Evolutionary conservation across 805 yeast species (phyloP).

Genomic region (Ogataea nakhonphanomensis): DNA sequence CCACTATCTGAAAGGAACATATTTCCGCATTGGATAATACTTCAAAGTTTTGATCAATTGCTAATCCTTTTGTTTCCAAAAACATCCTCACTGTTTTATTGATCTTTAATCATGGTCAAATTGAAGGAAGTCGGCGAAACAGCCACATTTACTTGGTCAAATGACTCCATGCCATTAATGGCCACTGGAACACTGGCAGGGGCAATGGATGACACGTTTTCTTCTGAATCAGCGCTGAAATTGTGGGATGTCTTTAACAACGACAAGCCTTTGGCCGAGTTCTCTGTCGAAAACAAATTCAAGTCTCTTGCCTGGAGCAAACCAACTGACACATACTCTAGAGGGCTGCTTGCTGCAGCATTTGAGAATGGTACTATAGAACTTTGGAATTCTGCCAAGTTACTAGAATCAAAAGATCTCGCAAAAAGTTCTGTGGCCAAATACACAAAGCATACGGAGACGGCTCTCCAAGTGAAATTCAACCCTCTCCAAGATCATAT

Average conservation of each 20-base stretch:
- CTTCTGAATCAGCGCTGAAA: slow-evolving; percentile 73
- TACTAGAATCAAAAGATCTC: slow-evolving; percentile 41
- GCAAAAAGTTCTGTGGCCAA: slow-evolving; percentile 47
- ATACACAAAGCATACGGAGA: slow-evolving; percentile 58
- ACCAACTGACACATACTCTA: slow-evolving; percentile 45
- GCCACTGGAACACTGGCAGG: slow-evolving; percentile 97
- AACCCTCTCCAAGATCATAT: slow-evolving; percentile 69
- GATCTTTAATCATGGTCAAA: slow-evolving; percentile 57
- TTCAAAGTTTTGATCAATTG: background rate
- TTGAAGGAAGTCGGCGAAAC: slow-evolving; percentile 79
- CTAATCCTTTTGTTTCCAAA: background rate
- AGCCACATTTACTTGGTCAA: slow-evolving; percentile 96
- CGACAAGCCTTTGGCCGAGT: slow-evolving; percentile 40
- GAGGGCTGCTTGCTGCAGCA: slow-evolving; percentile 78
- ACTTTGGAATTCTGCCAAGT: slow-evolving; percentile 64
- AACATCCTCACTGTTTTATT: slow-evolving; percentile 1
- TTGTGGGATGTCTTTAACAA: slow-evolving; percentile 65
- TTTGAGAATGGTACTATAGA: slow-evolving; percentile 78
- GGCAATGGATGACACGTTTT: slow-evolving; percentile 84
- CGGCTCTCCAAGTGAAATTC: slow-evolving; percentile 72
- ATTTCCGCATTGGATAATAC: background rate
- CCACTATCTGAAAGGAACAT: background rate
- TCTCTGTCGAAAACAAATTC: slow-evolving; percentile 58
- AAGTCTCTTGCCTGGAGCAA: slow-evolving; percentile 83
- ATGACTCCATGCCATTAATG: slow-evolving; percentile 64